Conservation (phyloP, 2,329 filamentous ascomycete genomes). For the Diaporthe destruens region DNA sequence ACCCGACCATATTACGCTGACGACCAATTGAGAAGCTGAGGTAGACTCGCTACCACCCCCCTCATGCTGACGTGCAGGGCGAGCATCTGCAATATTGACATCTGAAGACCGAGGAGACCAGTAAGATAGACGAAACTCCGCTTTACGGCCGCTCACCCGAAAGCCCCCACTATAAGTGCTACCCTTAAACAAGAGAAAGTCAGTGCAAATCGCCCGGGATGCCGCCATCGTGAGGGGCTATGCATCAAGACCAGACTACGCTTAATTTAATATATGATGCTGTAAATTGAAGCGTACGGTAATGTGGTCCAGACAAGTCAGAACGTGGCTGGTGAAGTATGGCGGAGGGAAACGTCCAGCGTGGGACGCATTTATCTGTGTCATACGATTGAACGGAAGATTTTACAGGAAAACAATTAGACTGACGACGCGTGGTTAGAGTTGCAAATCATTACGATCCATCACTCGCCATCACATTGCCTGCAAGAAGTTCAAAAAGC, state of each 20-base stretch:
- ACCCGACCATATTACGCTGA: neutral
- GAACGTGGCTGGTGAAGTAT: neutral
- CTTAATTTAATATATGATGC: neutral
- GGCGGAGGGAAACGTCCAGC: no score
- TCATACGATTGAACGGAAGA: no score
- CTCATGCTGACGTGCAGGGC: neutral
- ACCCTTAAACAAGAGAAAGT: neutral
- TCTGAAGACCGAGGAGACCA: constrained; percentile 24
- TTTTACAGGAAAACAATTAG: no score
- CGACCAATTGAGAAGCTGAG: neutral
- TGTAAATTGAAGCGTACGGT: neutral
- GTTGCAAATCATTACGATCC: no score
- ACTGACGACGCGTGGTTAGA: no score
- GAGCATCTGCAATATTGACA: neutral
- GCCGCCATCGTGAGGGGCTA: neutral
- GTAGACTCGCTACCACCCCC: neutral
- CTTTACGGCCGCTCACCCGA: neutral
- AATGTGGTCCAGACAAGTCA: neutral
- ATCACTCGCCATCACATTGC: no score
- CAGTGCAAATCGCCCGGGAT: neutral
- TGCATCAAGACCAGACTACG: neutral
- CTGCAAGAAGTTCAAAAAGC: no score
- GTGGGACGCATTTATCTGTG: no score
- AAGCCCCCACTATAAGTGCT: neutral
- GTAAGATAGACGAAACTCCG: constrained; percentile 7